phyloP scores from a whole-genome alignment of 495 filamentous ascomycete genomes.

The Talaromyces stipitatus region DNA sequence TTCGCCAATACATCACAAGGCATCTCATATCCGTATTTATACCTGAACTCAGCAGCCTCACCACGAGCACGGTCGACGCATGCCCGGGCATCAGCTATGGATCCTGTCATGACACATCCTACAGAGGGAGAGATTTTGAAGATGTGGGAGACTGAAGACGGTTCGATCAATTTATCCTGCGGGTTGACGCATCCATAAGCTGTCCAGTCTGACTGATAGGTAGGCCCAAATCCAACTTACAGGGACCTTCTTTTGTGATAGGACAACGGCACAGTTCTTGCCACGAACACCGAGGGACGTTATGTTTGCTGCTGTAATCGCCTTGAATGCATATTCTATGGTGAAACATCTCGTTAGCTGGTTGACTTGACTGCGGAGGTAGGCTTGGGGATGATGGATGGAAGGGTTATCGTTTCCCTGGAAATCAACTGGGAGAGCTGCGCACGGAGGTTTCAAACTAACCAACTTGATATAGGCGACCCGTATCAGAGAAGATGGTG shows the following conservation, averaged over 20 bases:
- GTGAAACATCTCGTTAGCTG: conserved; percentile 6
- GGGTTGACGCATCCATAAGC: background rate
- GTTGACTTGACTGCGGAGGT: background rate
- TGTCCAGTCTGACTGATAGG: conserved; percentile 10
- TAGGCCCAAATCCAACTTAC: conserved; percentile 49
- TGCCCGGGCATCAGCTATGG: conserved; percentile 93
- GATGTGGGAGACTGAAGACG: conserved; percentile 92
- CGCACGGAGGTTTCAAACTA: conserved; percentile 34
- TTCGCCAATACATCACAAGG: conserved; percentile 94
- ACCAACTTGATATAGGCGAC: conserved; percentile 99
- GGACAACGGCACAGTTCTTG: conserved; percentile 91
- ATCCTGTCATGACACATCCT: conserved; percentile 97
- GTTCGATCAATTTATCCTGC: conserved; percentile 98
- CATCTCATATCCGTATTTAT: conserved; percentile 99
- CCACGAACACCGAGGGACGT: conserved; percentile 93
- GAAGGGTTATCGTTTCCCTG: background rate
- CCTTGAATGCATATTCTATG: conserved; percentile 99
- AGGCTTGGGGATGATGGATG: background rate
- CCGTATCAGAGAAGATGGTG: conserved; percentile 99
- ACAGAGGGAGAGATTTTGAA: conserved; percentile 95
- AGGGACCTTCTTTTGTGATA: conserved; percentile 99
- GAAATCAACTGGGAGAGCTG: background rate
- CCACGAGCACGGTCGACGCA: conserved; percentile 85
- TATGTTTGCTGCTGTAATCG: conserved; percentile 97
- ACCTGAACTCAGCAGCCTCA: conserved; percentile 94